phyloP scores from a whole-genome alignment of 2,329 filamentous ascomycete species.

The Dryadomyces quercus-mongolicae region DNA sequence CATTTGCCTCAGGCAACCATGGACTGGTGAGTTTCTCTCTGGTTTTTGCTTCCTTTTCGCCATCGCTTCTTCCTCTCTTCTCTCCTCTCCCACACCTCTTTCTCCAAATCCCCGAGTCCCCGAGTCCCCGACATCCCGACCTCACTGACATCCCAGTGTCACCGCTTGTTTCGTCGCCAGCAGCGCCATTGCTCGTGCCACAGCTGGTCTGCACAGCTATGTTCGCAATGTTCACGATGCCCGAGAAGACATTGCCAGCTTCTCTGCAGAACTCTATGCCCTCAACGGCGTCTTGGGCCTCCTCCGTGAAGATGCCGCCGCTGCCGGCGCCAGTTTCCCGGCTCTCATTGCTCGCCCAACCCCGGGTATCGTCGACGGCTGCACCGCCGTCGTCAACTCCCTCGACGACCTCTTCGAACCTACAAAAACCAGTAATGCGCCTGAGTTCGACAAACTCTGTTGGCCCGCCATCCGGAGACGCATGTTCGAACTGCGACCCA shows the following conservation, averaged over 20 bases:
- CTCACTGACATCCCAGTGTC: neutral
- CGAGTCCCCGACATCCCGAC: too few species aligned
- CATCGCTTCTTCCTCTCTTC: neutral
- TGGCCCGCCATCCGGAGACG: conserved; percentile 24
- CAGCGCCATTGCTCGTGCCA: conserved; percentile 22
- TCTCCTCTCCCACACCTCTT: neutral
- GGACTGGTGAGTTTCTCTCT: neutral
- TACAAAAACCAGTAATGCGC: conserved; percentile 12
- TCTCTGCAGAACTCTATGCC: conserved; percentile 29
- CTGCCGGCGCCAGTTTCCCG: neutral
- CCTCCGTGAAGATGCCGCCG: conserved; percentile 24
- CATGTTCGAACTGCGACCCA: conserved; percentile 19
- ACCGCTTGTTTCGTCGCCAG: conserved; percentile 24
- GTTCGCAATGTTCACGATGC: conserved; percentile 29
- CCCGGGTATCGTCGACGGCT: conserved; percentile 22
- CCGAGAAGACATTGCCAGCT: conserved; percentile 23
- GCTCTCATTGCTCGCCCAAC: conserved; percentile 22
- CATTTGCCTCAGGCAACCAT: neutral
- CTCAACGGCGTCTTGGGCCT: conserved; percentile 26
- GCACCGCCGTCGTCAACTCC: conserved; percentile 23
- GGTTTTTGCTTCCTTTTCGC: neutral
- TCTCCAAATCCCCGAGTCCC: too few species aligned
- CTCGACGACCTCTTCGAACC: conserved; percentile 18
- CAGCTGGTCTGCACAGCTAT: conserved; percentile 20
- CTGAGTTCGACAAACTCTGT: neutral